Evolutionary conservation across 2,329 filamentous ascomycete genomes (phyloP), one percentile per base, ranked within the genome.

Genomic region (Fusarium poae): DNA sequence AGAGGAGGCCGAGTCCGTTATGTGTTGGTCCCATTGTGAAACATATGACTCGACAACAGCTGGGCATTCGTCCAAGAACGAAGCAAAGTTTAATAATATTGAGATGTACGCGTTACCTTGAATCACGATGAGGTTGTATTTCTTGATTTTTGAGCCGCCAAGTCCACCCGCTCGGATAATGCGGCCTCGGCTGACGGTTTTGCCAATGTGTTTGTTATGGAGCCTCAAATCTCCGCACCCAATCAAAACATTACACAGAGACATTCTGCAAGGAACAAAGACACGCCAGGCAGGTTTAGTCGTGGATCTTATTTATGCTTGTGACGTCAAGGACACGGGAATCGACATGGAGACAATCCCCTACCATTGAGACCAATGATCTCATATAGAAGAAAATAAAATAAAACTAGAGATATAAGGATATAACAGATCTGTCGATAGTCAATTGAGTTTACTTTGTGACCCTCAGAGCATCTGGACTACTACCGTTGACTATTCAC

Each of bases 211-310:
- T 16, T 23, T 7, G 34, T 30, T 20, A 57, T 53, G 66, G 66
- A 57, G 53, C 54, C 50, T 63, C 62, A 70, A 70, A 67, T 69
- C 62, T 55, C 67, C 62, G 67, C n/a, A 15, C 23, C 67, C 67
- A 70, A 69, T 69, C 42, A 67, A 1, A 44, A 0, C 0, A 5
- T 25, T 8, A 21, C n/a, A 39, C 23, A 9, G 13, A 3, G 13
- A 50, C 5, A 25, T 51, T 30, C 57, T 59, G 48, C 66, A 69
- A 63, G 63, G 62, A 62, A 63, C 62, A 67, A 20, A 40, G n/a
- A 35, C 34, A 34, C 11, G 20, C 27, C 20, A 50, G 61, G n/a
- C 66, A 63, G 52, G 65, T 66, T 68, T 60, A 46, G 51, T 6
- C 42, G 44, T 60, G 57, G 30, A 51, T 45, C 40, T 9, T 30